Percentiles rank a stretch among this genome's conserved stretches.
phyloP scores from a whole-genome alignment of 768 basidiomycete genomes.

The Amanita phalloides region DNA sequence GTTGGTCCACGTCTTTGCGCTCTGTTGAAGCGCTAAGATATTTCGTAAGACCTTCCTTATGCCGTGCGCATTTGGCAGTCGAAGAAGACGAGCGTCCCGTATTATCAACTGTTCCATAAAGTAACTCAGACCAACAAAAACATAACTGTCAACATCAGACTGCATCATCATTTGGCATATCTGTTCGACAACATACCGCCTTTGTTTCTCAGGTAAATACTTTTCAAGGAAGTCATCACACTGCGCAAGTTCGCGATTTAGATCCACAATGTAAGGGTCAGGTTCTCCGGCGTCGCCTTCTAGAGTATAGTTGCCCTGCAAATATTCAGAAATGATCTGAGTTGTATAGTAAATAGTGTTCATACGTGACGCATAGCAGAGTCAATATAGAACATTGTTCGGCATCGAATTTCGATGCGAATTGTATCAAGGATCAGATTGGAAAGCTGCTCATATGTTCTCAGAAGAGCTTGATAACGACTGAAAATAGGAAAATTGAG shows the following conservation, averaged over 20 bases:
- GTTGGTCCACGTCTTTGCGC: conserved; percentile 66
- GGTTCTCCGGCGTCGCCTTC: conserved; percentile 85
- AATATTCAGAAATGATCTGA: conserved; percentile 6
- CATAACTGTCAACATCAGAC: conserved; percentile 42
- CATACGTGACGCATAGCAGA: conserved; percentile 68
- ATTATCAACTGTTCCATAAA: conserved; percentile 83
- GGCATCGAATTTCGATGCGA: conserved; percentile 79
- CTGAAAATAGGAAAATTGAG: conserved; percentile 26
- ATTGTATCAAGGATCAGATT: conserved; percentile 82
- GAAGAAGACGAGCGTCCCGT: conserved; percentile 59
- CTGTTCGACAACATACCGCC: conserved; percentile 38
- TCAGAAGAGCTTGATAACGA: conserved; percentile 83
- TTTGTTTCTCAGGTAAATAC: conserved; percentile 52
- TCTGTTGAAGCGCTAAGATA: conserved; percentile 86
- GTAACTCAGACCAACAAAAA: conserved; percentile 77
- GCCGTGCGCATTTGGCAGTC: conserved; percentile 60
- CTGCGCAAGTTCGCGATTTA: conserved; percentile 70
- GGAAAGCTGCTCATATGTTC: conserved; percentile 85
- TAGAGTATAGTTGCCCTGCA: conserved; percentile 75
- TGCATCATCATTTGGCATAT: background rate
- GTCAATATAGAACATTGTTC: conserved; percentile 71
- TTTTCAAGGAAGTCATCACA: conserved; percentile 61
- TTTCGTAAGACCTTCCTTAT: conserved; percentile 83
- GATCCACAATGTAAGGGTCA: conserved; percentile 78
- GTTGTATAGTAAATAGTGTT: conserved; percentile 4